phyloP scores from a whole-genome alignment of 352 stramenopile species.

The Phytophthora idaei region DNA sequence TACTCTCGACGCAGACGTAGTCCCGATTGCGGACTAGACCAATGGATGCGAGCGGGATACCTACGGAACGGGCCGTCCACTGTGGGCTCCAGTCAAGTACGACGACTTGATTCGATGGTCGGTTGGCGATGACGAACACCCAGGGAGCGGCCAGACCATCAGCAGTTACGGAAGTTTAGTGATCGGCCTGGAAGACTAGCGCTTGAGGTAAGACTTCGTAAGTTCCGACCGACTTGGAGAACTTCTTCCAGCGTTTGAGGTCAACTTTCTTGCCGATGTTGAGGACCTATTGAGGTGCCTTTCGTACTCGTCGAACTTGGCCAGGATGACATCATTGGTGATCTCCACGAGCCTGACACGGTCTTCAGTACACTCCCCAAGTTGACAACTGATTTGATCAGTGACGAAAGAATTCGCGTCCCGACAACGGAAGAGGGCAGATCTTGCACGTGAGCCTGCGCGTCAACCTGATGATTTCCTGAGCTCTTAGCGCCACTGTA shows the following conservation, averaged over 20 bases:
- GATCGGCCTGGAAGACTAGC: slow-evolving; percentile 14
- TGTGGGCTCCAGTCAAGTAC: slow-evolving; percentile 38
- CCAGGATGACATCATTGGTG: slow-evolving; percentile 17
- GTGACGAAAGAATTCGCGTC: background rate
- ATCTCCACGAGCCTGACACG: slow-evolving; percentile 18
- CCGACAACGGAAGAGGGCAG: slow-evolving; percentile 1
- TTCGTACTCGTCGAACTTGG: slow-evolving; percentile 32
- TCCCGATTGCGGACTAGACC: slow-evolving; percentile 29
- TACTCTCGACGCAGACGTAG: slow-evolving; percentile 28
- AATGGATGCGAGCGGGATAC: slow-evolving; percentile 9
- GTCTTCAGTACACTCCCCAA: slow-evolving; percentile 13
- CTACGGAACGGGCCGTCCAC: slow-evolving; percentile 46
- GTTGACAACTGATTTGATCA: slow-evolving; percentile 12
- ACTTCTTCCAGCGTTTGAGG: slow-evolving; percentile 31
- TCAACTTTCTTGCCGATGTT: slow-evolving; percentile 16
- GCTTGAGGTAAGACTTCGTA: slow-evolving; percentile 23
- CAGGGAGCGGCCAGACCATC: slow-evolving; percentile 34
- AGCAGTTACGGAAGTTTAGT: slow-evolving; percentile 29
- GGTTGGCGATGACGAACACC: slow-evolving; percentile 43
- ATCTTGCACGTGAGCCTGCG: slow-evolving; percentile 1
- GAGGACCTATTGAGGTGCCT: slow-evolving; percentile 7
- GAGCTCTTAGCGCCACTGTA: background rate
- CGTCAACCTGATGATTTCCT: slow-evolving; percentile 14
- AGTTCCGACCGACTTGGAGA: slow-evolving; percentile 10
- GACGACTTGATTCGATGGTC: slow-evolving; percentile 39